Conservation (phyloP, 345 rosid genomes). For the Kernera saxatilis region DNA sequence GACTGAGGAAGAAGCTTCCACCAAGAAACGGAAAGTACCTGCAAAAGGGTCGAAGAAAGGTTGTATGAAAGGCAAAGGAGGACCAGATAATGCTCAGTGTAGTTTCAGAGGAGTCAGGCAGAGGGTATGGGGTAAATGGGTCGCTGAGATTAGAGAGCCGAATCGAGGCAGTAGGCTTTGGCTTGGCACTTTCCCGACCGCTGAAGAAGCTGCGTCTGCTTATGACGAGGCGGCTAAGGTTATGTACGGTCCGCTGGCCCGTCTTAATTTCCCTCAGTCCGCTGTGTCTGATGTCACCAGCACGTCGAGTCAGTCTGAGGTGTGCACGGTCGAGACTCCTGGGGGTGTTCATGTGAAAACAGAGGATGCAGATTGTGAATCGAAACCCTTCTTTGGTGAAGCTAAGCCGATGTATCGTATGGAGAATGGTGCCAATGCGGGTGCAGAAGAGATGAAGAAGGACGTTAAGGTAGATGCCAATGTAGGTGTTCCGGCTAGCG, state of each 20-base stretch:
- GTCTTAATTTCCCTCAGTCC: conserved; percentile 50
- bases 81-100: conserved; percentile 59
- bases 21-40: conserved; percentile 41
- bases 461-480: neutral
- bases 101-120: conserved; percentile 80
- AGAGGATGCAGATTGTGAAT: conserved; percentile 34
- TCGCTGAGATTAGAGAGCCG: conserved; percentile 83
- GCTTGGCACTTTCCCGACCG: conserved; percentile 85
- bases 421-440: neutral
- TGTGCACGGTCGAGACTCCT: conserved; percentile 32
- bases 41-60: conserved; percentile 79
- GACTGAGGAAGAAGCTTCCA: conserved; percentile 8
- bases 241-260: conserved; percentile 63
- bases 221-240: conserved; percentile 73
- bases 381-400: neutral
- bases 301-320: conserved; percentile 41
- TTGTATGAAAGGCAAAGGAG: conserved; percentile 95
- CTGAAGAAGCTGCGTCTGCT: conserved; percentile 65
- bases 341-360: conserved; percentile 13
- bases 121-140: conserved; percentile 94
- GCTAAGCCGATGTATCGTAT: neutral
- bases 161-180: conserved; percentile 61
- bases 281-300: conserved; percentile 30
- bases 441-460: neutral
- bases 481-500: neutral